Evolutionary conservation across 2,329 filamentous ascomycete species (phyloP), one percentile per base, ranked within the genome.

Genomic region (Aureobasidium sp.): DNA sequence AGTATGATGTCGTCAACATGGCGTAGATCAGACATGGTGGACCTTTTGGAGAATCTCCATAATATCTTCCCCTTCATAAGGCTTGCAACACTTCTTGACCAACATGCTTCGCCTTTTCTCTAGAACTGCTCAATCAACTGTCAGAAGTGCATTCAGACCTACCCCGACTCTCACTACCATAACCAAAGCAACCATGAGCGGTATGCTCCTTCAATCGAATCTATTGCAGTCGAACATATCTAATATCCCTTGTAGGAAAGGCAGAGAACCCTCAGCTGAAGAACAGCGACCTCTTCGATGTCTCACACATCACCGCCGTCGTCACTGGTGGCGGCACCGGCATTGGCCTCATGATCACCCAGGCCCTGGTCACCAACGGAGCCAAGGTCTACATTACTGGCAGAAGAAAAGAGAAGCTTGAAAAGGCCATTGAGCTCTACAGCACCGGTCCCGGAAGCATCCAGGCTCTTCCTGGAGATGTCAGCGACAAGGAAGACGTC

Each of bases 401-500:
- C 27, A 70, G 78, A 32, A 75, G 77, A 53, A 69, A 77, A 62
- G 77, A 79, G 63, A 77, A 76, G 62, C 67, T 78, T 57, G 69
- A 77, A 59, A 70, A 73, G 63, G 76, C 78, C 0, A 72, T 79
- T 13, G 75, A 82, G 65, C 73, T 76, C 7, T 80, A 82, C 68
- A 72, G 73, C 52, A 72, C 70, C 2, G 76, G 75, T 0, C 74
- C 78, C 1, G 81, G 82, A 9, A 74, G 67, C 62, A 58, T 72
- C 60, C 66, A 65, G 48, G 74, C 72, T 32, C 65, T 78, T 23
- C 70, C 73, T 26, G 76, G 78, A 63, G 80, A 83, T 65, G 76
- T 82, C 41, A 79, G 77, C 64, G 76, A 76, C 20, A 84, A 84
- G 65, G 74, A 79, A 10, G 80, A 81, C 9, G 69, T 74, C n/a